Base-by-base conservation (phyloP, 2,329 filamentous ascomycete species). In the Clarireedia monteithiana region DNA sequence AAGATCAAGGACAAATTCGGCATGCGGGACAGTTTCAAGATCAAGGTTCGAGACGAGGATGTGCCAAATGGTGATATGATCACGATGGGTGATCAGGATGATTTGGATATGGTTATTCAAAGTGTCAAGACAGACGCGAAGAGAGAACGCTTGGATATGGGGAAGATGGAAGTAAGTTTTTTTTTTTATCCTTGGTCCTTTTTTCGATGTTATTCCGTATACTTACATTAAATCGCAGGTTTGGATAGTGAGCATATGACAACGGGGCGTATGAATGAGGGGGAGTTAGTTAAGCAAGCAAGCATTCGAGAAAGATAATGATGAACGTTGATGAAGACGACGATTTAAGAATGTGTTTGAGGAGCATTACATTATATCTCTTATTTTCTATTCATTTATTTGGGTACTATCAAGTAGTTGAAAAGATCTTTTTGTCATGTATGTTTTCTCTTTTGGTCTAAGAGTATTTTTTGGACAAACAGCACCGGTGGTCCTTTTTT, bases 21-120 rank as follows among this genome's bases (percentile, higher is more conserved):
- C 14, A 77, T 96, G 55, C 76, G 81, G 55, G 75, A 85, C 59
- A 82, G 83, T 56, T 92, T 96, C 75, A 95, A 91, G 78, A 86
- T 96, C 72, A 94, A 94, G 76, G 83, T 91, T 64, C 83, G 81
- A 66, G 90, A 95, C 61, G 94, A 97, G 64, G 87, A 89, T 63
- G 72, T 76, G 58, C 80, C 81, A 0, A 78, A 86, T 55, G 88
- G 87, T 3, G 92, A 97, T 67, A 92, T 96, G 88, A 95, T 99
- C 67, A 96, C 92, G 34, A 86, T 99, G 82, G 91, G 88, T 30
- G 94, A 99, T 70, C 89, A 96, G 71, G 94, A 99, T 67, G 94
- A 99, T 74, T 73, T 96, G 60, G 91, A 97, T 50, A 88, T 96
- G 83, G 84, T 89, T 27, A 78, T 97, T 53, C 80, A 82, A 70